Percentiles rank a stretch among this genome's conserved stretches.
Conservation (phyloP, 805 yeast genomes). For the Yarrowia alimentaria region DNA sequence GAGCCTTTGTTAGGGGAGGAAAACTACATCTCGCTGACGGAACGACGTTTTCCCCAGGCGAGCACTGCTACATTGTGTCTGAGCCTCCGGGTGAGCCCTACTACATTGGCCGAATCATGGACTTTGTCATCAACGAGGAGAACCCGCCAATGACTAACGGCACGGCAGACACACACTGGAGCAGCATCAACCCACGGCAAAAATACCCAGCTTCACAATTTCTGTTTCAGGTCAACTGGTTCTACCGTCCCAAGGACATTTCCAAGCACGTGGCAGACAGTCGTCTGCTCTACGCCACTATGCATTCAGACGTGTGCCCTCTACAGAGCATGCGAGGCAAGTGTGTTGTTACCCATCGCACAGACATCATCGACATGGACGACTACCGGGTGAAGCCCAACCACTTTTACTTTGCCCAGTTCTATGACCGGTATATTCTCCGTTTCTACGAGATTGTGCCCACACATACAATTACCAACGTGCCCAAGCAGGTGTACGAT, state of each 20-base stretch:
- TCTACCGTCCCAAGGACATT: constrained; percentile 83
- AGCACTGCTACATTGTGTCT: constrained; percentile 75
- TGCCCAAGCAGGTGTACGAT: constrained; percentile 57
- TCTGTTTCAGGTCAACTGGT: constrained; percentile 80
- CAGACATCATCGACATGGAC: constrained; percentile 61
- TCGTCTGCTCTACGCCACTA: constrained; percentile 73
- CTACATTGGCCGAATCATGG: constrained; percentile 80
- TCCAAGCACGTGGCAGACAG: constrained; percentile 66
- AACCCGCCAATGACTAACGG: constrained; percentile 16
- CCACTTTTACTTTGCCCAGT: constrained; percentile 77
- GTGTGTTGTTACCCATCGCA: constrained; percentile 65
- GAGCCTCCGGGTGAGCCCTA: constrained; percentile 96
- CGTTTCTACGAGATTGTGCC: constrained; percentile 76
- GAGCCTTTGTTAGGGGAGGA: constrained; percentile 10
- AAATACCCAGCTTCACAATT: constrained; percentile 52
- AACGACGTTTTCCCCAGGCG: constrained; percentile 37
- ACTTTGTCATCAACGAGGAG: constrained; percentile 52
- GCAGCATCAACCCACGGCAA: constrained; percentile 29
- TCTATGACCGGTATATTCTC: constrained; percentile 83
- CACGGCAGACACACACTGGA: constrained; percentile 9
- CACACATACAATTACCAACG: constrained; percentile 54
- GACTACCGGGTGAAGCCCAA: constrained; percentile 58
- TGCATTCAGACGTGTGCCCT: constrained; percentile 85
- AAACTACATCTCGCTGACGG: constrained; percentile 17
- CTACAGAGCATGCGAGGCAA: constrained; percentile 70